These are phyloP conservation scores for Rugonectria rugulosa DNA, from an alignment of 2,329 filamentous ascomycete species.

Conservation along the genomic window DNA sequence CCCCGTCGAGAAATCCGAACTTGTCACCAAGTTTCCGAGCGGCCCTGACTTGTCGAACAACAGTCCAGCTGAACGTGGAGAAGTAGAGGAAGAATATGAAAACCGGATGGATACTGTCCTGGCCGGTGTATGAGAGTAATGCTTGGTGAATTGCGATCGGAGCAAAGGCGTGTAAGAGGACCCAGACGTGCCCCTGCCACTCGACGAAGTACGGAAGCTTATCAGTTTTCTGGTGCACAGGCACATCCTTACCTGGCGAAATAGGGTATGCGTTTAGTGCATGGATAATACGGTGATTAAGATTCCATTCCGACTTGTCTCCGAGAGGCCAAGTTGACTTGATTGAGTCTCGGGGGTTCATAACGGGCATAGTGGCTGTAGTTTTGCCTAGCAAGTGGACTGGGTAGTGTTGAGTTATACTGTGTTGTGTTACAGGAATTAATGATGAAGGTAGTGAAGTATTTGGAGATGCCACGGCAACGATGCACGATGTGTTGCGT, in stretches of 20 bases:
- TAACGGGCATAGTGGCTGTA: background rate
- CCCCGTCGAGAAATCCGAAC: slow-evolving; percentile 18
- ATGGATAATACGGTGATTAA: slow-evolving; percentile 15
- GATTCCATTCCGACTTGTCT: slow-evolving; percentile 14
- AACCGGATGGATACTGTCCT: slow-evolving; percentile 6
- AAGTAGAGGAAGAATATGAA: slow-evolving; percentile 19
- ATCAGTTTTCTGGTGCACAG: slow-evolving; percentile 12
- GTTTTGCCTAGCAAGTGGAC: background rate
- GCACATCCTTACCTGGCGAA: slow-evolving; percentile 9
- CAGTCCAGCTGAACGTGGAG: slow-evolving; percentile 9
- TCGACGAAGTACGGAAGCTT: slow-evolving; percentile 17
- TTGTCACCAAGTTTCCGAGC: slow-evolving; percentile 13
- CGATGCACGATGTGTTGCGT: too few relatives aligned
- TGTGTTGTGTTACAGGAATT: too few relatives aligned
- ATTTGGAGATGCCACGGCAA: too few relatives aligned
- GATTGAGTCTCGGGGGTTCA: slow-evolving; percentile 1
- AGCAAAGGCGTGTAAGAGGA: slow-evolving; percentile 15
- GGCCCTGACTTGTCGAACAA: slow-evolving; percentile 11
- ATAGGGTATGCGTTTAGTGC: slow-evolving; percentile 13
- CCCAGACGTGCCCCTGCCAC: slow-evolving; percentile 21
- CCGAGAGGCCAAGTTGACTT: slow-evolving; percentile 19
- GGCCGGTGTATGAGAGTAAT: background rate
- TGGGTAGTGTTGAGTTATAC: too few relatives aligned
- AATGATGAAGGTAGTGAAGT: too few relatives aligned
- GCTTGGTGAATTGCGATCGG: slow-evolving; percentile 13